A percentile compares a stretch with the other conserved stretches of the same genome.
Evolutionary conservation across 2,329 filamentous ascomycete genomes (phyloP).

Genomic region (Aaosphaeria arxii): DNA sequence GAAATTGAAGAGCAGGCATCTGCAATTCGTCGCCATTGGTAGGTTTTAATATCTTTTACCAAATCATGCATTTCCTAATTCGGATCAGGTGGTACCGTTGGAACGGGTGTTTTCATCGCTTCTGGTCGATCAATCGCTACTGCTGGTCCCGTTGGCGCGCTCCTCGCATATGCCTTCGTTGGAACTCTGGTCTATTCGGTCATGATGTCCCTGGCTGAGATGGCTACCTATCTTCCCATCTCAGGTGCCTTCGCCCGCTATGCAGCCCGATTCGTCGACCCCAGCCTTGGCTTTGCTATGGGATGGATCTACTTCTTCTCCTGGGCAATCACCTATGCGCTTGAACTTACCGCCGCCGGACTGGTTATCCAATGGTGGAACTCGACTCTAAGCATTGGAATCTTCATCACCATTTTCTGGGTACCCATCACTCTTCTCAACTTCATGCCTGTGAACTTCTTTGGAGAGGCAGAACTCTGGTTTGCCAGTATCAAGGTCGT

Average conservation of each 20-base stretch:
- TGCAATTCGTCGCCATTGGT: constrained; percentile 41
- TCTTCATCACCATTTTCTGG: constrained; percentile 73
- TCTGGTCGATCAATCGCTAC: constrained; percentile 47
- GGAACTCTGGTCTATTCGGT: constrained; percentile 72
- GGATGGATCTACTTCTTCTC: constrained; percentile 84
- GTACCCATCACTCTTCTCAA: constrained; percentile 66
- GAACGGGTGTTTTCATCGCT: constrained; percentile 55
- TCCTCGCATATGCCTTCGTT: constrained; percentile 50
- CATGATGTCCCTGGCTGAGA: constrained; percentile 64
- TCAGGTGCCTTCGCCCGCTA: constrained; percentile 75
- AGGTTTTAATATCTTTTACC: constrained; percentile 1
- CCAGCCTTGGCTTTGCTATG: constrained; percentile 71
- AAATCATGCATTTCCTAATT: neutral
- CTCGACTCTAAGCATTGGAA: constrained; percentile 58
- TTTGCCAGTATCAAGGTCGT: constrained; percentile 75
- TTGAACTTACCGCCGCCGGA: constrained; percentile 70
- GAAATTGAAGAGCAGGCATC: constrained; percentile 35
- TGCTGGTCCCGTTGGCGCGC: constrained; percentile 48
- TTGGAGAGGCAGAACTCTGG: constrained; percentile 78
- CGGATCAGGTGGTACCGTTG: constrained; percentile 41
- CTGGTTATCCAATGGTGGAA: constrained; percentile 77
- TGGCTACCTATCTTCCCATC: constrained; percentile 76
- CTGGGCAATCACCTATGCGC: constrained; percentile 69
- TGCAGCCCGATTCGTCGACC: constrained; percentile 71
- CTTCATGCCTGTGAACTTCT: constrained; percentile 68